Conservation (phyloP, 108 stramenopile species). For the Cylindrotheca fusiformis region DNA sequence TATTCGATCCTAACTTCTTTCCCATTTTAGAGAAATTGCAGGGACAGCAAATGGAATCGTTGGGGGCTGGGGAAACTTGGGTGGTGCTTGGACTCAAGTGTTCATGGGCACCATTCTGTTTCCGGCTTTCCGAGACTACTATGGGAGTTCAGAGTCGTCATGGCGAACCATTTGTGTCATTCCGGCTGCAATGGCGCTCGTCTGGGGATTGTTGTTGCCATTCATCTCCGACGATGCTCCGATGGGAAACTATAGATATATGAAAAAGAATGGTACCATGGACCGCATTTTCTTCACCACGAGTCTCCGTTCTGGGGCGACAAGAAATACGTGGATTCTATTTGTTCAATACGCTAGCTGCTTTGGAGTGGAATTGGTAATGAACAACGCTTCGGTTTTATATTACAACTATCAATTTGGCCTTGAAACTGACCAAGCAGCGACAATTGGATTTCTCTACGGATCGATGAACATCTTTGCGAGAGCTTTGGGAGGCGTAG, state of each 20-base stretch:
- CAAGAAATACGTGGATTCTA: conserved; percentile 72
- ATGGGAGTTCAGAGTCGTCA: conserved; percentile 43
- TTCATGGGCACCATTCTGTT: conserved; percentile 55
- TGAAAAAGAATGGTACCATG: conserved; percentile 54
- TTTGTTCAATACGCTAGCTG: conserved; percentile 71
- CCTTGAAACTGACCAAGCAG: conserved; percentile 37
- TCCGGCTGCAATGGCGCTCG: conserved; percentile 53
- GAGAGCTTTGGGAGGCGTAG: conserved; percentile 48
- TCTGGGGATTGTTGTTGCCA: conserved; percentile 32
- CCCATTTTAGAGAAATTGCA: conserved; percentile 31
- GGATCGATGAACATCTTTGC: conserved; percentile 71
- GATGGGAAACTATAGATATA: conserved; percentile 64
- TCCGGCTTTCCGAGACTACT: conserved; percentile 40
- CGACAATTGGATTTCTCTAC: conserved; percentile 50
- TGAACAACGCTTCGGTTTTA: conserved; percentile 65
- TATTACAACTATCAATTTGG: conserved; percentile 57
- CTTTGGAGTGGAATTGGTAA: conserved; percentile 76
- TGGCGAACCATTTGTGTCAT: conserved; percentile 71
- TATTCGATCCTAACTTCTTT: not conserved
- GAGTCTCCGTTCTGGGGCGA: conserved; percentile 41
- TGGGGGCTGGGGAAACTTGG: conserved; percentile 82
- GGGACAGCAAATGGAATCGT: conserved; percentile 74
- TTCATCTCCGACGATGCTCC: conserved; percentile 64
- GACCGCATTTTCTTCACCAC: conserved; percentile 35
- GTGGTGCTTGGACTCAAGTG: conserved; percentile 56